A percentile compares a stretch with the other conserved stretches of the same genome.
Conservation (phyloP, 768 basidiomycete genomes). For the Psilocybe sp. region DNA sequence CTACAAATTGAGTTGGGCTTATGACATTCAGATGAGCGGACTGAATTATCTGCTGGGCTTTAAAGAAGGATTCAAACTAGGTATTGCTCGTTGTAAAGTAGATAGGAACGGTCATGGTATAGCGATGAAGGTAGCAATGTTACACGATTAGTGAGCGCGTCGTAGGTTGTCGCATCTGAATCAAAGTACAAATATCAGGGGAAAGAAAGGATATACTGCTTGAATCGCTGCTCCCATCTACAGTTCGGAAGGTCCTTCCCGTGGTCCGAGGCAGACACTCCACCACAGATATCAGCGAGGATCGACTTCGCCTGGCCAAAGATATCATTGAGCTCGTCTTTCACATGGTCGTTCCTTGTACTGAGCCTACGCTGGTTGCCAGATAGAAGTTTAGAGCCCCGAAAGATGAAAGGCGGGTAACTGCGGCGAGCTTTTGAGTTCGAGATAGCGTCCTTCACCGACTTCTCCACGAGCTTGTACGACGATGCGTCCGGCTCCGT, state of each 20-base stretch:
- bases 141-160: too few relatives aligned
- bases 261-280: slow-evolving; percentile 19
- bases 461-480: slow-evolving; percentile 41
- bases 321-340: slow-evolving; percentile 5
- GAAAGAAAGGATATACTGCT: slow-evolving; percentile 57
- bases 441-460: slow-evolving; percentile 30
- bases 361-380: neutral
- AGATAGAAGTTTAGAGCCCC: neutral
- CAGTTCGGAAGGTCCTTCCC: slow-evolving; percentile 41
- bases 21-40: too few relatives aligned
- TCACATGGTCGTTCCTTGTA: slow-evolving; percentile 7
- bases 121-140: too few relatives aligned
- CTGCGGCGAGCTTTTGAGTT: slow-evolving; percentile 6
- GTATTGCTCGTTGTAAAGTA: too few relatives aligned
- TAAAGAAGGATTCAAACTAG: too few relatives aligned
- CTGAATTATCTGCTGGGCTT: too few relatives aligned
- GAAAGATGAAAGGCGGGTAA: slow-evolving; percentile 4
- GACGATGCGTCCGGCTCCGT: slow-evolving; percentile 34
- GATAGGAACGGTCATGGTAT: too few relatives aligned
- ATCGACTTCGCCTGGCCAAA: slow-evolving; percentile 8
- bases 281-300: slow-evolving; percentile 40
- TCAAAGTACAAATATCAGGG: slow-evolving; percentile 38
- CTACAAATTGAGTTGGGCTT: too few relatives aligned
- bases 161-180: too few relatives aligned
- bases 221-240: slow-evolving; percentile 61